Evolutionary conservation across 805 yeast genomes (phyloP).

Genomic region (Blastobotrys parvus): DNA sequence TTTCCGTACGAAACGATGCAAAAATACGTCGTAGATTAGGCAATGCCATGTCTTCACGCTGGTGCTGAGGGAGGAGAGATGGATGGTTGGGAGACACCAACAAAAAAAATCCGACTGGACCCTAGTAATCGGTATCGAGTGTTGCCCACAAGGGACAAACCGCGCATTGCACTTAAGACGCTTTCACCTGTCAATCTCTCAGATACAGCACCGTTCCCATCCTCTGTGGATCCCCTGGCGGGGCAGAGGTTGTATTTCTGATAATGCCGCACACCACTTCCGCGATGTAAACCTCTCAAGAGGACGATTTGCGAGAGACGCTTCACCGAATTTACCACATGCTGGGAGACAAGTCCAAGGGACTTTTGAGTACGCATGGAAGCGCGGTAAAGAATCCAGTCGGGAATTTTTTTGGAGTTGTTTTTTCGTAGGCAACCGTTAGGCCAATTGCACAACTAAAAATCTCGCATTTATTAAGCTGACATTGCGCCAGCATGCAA

Average conservation of each 20-base stretch:
- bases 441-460: not conserved
- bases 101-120: not conserved
- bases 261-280: not conserved
- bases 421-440: not conserved
- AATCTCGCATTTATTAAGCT: too few species aligned
- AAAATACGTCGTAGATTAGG: slow-evolving; percentile 73
- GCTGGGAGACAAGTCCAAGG: too few species aligned
- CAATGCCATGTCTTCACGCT: slow-evolving; percentile 35
- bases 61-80: too few species aligned
- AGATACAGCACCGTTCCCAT: slow-evolving; percentile 3
- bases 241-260: not conserved
- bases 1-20: slow-evolving; percentile 76
- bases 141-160: not conserved
- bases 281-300: slow-evolving; percentile 37
- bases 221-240: not conserved
- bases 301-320: slow-evolving; percentile 42
- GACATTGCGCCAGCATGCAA: too few species aligned
- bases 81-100: too few species aligned
- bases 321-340: slow-evolving; percentile 62
- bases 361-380: slow-evolving; percentile 26
- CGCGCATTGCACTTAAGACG: slow-evolving; percentile 5
- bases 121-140: slow-evolving; percentile 3
- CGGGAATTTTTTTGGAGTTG: too few species aligned
- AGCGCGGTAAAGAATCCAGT: slow-evolving; percentile 7
- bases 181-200: slow-evolving; percentile 1